A percentile compares a stretch with the other conserved stretches of the same genome.
Conservation (phyloP, 2,329 filamentous ascomycete genomes). For the Fusarium napiforme region DNA sequence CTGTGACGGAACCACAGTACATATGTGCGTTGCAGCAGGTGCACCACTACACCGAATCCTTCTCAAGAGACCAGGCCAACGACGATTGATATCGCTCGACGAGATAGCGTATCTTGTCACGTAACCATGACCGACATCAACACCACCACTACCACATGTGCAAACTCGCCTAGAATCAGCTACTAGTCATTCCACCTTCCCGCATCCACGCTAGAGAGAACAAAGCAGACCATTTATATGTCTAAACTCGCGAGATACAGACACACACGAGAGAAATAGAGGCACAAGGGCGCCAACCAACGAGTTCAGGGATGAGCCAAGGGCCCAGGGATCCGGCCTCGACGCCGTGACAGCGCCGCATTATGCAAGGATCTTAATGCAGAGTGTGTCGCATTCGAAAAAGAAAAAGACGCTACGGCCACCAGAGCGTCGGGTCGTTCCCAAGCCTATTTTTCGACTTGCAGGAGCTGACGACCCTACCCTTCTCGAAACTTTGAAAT, state of each 20-base stretch:
- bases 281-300: constrained; percentile 5
- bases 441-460: constrained; percentile 31
- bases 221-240: constrained; percentile 10
- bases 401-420: constrained; percentile 42
- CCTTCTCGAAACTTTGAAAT: constrained; percentile 39
- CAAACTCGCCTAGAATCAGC: constrained; percentile 14
- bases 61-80: constrained; percentile 20
- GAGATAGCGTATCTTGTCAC: constrained; percentile 38
- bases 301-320: constrained; percentile 28
- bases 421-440: constrained; percentile 43
- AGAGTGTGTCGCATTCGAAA: constrained; percentile 41
- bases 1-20: constrained; percentile 2
- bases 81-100: constrained; percentile 26
- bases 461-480: constrained; percentile 35
- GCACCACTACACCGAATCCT: constrained; percentile 27
- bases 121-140: constrained; percentile 28
- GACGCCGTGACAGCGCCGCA: constrained; percentile 38
- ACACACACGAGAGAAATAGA: constrained; percentile 13
- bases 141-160: constrained; percentile 27
- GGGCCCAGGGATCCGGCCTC: constrained; percentile 34
- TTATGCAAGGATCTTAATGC: constrained; percentile 41
- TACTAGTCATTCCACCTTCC: constrained; percentile 16
- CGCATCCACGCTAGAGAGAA: constrained; percentile 28
- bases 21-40: constrained; percentile 13
- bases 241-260: constrained; percentile 13